These are phyloP conservation scores for Metschnikowia gruessii DNA, from an alignment of 805 yeast genomes.

Conservation along the genomic window DNA sequence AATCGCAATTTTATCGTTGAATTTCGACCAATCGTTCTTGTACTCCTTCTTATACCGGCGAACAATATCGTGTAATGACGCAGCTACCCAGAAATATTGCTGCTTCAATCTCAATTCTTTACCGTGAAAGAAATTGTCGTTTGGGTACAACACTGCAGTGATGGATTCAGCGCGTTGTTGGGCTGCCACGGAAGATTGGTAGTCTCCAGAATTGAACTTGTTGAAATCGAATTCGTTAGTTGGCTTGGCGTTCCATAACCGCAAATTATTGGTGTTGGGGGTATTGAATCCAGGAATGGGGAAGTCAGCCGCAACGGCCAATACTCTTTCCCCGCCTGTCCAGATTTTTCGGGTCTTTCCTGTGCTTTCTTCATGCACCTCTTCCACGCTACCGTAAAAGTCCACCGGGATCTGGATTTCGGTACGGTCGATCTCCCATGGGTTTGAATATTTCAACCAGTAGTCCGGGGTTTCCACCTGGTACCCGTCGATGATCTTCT, in stretches of 20 bases:
- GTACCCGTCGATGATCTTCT: conserved; percentile 84
- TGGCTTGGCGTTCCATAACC: conserved; percentile 89
- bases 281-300: conserved; percentile 92
- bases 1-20: conserved; percentile 83
- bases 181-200: conserved; percentile 73
- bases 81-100: conserved; percentile 96
- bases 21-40: conserved; percentile 72
- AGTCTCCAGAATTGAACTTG: conserved; percentile 90
- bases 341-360: conserved; percentile 62
- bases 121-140: conserved; percentile 88
- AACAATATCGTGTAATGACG: conserved; percentile 85
- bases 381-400: conserved; percentile 78
- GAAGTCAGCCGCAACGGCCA: conserved; percentile 87
- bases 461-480: conserved; percentile 95
- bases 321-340: conserved; percentile 86
- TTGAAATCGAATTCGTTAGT: conserved; percentile 88
- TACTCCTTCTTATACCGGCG: conserved; percentile 80
- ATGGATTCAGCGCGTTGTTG: conserved; percentile 91
- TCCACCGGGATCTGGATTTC: conserved; percentile 89
- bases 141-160: conserved; percentile 90
- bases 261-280: conserved; percentile 77
- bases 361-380: conserved; percentile 50
- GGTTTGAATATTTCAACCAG: conserved; percentile 85
- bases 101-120: conserved; percentile 90
- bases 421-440: conserved; percentile 88